A percentile compares a stretch with the other conserved stretches of the same genome.
Conservation (phyloP, 2,329 filamentous ascomycete genomes). For the Periconia sp. region DNA sequence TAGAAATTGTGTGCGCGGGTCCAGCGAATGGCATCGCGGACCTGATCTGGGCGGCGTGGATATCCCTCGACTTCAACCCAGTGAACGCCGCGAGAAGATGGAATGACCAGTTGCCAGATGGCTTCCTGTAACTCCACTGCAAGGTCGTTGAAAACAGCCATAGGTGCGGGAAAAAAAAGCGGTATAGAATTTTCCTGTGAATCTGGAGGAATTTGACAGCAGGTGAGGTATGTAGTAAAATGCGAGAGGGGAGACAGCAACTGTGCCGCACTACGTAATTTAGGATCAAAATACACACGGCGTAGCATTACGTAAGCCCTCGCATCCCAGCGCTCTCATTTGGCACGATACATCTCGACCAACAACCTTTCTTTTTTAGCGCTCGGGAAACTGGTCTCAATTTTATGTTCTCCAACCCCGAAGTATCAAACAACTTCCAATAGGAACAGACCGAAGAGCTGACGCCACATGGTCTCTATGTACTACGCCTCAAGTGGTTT, state of each 20-base stretch:
- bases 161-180: not conserved
- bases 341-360: not conserved
- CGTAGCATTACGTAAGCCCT: not conserved
- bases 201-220: too few relatives aligned
- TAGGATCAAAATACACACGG: not conserved
- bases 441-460: too few relatives aligned
- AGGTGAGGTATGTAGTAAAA: too few relatives aligned
- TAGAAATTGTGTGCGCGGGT: slow-evolving; percentile 1
- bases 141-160: slow-evolving; percentile 6
- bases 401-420: not conserved
- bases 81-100: slow-evolving; percentile 4
- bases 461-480: too few relatives aligned
- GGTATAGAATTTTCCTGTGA: too few relatives aligned
- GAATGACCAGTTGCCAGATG: slow-evolving; percentile 3
- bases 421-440: not conserved
- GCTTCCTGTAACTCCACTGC: slow-evolving; percentile 3
- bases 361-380: not conserved
- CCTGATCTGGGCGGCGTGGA: slow-evolving; percentile 3
- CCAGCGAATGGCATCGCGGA: slow-evolving; percentile 5
- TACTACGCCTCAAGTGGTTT: too few relatives aligned
- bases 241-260: not conserved
- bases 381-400: not conserved
- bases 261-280: not conserved
- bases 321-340: not conserved
- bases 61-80: slow-evolving; percentile 2